Base-by-base conservation (phyloP, 78 protist species). In the Creolimax fragrantissima region DNA sequence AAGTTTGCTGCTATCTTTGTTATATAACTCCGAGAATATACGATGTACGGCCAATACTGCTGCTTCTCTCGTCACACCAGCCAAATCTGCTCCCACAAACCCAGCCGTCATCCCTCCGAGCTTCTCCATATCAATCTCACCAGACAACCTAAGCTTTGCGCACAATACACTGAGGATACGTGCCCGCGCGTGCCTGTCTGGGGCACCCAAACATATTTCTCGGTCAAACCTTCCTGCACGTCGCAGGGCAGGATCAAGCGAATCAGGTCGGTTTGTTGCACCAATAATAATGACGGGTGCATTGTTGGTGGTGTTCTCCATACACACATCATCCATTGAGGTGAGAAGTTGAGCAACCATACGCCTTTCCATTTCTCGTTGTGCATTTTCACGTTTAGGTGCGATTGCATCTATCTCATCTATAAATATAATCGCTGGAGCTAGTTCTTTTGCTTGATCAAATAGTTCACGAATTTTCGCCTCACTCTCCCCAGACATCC, bases 321-420 rank as follows among this genome's bases (percentile, higher is more conserved):
- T 88, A 11, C 90, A 45, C 7, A 45, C 44, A 88, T 92, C 91
- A 58, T 98, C 99, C 97, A 98, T 94, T 94, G 98, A 97, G 2
- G 99, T 98, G 32, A 97, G 91, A 45, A 98, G 94, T 93, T 98
- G 99, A 2, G 99, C 98, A 2, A 98, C 99, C 84, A 98, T 98
- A 44, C 99, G 95, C 42, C 96, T 91, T 93, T 98, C 99, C 99
- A 98, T 98, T 42, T 97, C 99, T 4, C 97, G 93, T 84, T 94
- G 95, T 2, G 99, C 98, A 2, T 44, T 83, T 43, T 97, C 99
- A 17, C 99, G 95, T 92, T 96, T 97, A 3, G 98, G 97, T n/a
- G 99, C 93, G 67, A 98, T 98, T 43, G 98, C 98, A 43, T 98
- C 99, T 83, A 98, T 98, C 93, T 98, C 99, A 90, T 98, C 99